phyloP scores from a whole-genome alignment of 495 filamentous ascomycete genomes.

The Bombardia bombarda region DNA sequence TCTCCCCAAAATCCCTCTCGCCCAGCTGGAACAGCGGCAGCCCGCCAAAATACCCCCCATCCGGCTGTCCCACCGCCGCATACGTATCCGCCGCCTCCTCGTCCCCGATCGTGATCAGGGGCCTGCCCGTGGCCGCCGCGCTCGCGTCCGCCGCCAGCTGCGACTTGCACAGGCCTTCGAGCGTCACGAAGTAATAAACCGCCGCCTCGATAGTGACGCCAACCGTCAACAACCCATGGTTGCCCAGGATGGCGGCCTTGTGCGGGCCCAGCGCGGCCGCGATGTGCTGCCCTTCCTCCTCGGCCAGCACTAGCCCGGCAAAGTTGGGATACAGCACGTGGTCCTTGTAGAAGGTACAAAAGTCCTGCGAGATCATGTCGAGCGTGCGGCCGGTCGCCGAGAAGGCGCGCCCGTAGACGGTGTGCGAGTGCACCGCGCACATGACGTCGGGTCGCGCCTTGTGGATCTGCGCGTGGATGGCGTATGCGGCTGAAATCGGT shows the following conservation, averaged over 20 bases:
- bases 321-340: conserved; percentile 46
- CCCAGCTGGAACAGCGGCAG: conserved; percentile 16
- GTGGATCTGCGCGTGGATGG: conserved; percentile 57
- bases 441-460: conserved; percentile 44
- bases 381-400: conserved; percentile 44
- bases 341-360: conserved; percentile 42
- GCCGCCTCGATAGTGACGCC: conserved; percentile 49
- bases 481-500: conserved; percentile 56
- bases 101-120: neutral
- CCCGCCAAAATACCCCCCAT: conserved; percentile 4
- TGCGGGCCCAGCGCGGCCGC: conserved; percentile 35
- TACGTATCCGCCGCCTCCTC: neutral
- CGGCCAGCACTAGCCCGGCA: conserved; percentile 48
- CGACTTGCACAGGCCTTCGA: conserved; percentile 44
- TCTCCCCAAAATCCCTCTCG: conserved; percentile 18
- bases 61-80: neutral
- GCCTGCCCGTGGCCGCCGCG: neutral
- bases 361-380: conserved; percentile 53
- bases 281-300: conserved; percentile 43
- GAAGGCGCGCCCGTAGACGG: conserved; percentile 46
- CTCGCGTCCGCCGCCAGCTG: conserved; percentile 41
- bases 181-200: conserved; percentile 41
- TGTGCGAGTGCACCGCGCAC: conserved; percentile 48
- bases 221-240: conserved; percentile 49
- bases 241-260: conserved; percentile 43